Percentiles rank a stretch among this genome's conserved stretches.
These are phyloP conservation scores for Hypoxylon sp. DNA, from an alignment of 2,329 filamentous ascomycete genomes.

Conservation along the genomic window DNA sequence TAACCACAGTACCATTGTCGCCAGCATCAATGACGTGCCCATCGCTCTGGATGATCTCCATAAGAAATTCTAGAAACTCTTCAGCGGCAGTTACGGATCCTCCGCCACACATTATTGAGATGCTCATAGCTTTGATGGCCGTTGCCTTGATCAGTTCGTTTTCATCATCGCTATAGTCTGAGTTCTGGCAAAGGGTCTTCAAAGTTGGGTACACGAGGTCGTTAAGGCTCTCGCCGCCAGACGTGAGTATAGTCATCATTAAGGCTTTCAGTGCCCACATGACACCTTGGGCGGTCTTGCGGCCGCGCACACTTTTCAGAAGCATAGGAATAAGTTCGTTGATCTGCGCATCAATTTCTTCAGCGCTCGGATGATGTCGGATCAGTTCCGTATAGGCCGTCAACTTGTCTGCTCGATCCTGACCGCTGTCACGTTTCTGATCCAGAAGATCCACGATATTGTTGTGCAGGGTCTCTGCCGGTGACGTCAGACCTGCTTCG, in stretches of 20 bases:
- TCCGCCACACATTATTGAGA: slow-evolving; percentile 82
- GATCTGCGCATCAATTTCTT: slow-evolving; percentile 71
- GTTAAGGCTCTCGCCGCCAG: slow-evolving; percentile 75
- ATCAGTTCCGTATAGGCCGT: slow-evolving; percentile 74
- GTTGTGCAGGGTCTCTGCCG: slow-evolving; percentile 74
- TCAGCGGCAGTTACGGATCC: slow-evolving; percentile 76
- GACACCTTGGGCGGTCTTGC: slow-evolving; percentile 77
- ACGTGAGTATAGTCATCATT: slow-evolving; percentile 77
- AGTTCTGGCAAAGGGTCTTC: slow-evolving; percentile 75
- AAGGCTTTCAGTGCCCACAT: slow-evolving; percentile 80
- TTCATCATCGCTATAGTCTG: slow-evolving; percentile 74
- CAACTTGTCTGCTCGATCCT: slow-evolving; percentile 77
- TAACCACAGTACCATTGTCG: slow-evolving; percentile 79
- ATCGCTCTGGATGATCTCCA: slow-evolving; percentile 85
- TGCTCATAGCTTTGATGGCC: slow-evolving; percentile 80
- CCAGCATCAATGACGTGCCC: slow-evolving; percentile 79
- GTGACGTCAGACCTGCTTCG: slow-evolving; percentile 68
- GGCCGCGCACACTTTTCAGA: slow-evolving; percentile 77
- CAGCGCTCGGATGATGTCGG: slow-evolving; percentile 73
- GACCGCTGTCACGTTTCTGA: slow-evolving; percentile 82
- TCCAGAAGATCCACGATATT: slow-evolving; percentile 79
- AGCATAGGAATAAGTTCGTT: slow-evolving; percentile 76
- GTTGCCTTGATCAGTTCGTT: slow-evolving; percentile 74
- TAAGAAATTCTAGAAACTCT: slow-evolving; percentile 80
- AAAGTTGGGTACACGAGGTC: slow-evolving; percentile 71